phyloP scores from a whole-genome alignment of 2,329 filamentous ascomycete genomes.

The Colletotrichum sp. region DNA sequence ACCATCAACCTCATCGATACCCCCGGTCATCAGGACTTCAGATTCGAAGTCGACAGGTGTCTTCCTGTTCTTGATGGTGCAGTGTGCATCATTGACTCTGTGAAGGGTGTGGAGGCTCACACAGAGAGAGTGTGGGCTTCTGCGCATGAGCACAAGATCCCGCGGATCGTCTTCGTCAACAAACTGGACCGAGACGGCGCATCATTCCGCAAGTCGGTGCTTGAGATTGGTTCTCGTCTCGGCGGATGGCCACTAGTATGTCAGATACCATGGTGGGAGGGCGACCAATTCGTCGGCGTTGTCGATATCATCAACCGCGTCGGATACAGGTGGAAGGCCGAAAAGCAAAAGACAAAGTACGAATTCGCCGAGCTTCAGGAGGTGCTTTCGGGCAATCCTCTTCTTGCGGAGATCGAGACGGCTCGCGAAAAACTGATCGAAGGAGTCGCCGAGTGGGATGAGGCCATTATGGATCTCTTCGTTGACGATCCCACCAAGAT shows the following conservation, averaged over 20 bases:
- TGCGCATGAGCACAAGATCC: slow-evolving; percentile 84
- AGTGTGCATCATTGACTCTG: slow-evolving; percentile 91
- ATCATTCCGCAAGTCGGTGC: slow-evolving; percentile 82
- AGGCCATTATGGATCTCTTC: slow-evolving; percentile 83
- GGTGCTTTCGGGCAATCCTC: slow-evolving; percentile 50
- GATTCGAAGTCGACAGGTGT: slow-evolving; percentile 93
- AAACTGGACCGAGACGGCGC: slow-evolving; percentile 81
- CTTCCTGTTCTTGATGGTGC: slow-evolving; percentile 87
- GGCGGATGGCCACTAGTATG: slow-evolving; percentile 89
- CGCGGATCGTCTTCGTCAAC: slow-evolving; percentile 79
- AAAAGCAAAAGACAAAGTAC: slow-evolving; percentile 38
- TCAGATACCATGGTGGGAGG: slow-evolving; percentile 94
- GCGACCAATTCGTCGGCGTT: slow-evolving; percentile 80
- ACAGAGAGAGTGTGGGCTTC: slow-evolving; percentile 97
- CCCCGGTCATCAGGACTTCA: slow-evolving; percentile 95
- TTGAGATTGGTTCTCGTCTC: slow-evolving; percentile 81
- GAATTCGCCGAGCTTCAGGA: slow-evolving; percentile 29
- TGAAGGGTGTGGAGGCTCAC: slow-evolving; percentile 94
- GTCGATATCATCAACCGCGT: slow-evolving; percentile 81
- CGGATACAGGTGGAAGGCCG: slow-evolving; percentile 73
- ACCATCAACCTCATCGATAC: slow-evolving; percentile 95
- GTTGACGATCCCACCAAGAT: slow-evolving; percentile 81
- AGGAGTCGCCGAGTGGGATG: slow-evolving; percentile 86
- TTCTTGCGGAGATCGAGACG: slow-evolving; percentile 71
- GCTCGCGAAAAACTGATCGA: slow-evolving; percentile 84